A percentile compares a stretch with the other conserved stretches of the same genome.
Conservation (phyloP, 2,329 filamentous ascomycete genomes). For the Alternaria arbusti region DNA sequence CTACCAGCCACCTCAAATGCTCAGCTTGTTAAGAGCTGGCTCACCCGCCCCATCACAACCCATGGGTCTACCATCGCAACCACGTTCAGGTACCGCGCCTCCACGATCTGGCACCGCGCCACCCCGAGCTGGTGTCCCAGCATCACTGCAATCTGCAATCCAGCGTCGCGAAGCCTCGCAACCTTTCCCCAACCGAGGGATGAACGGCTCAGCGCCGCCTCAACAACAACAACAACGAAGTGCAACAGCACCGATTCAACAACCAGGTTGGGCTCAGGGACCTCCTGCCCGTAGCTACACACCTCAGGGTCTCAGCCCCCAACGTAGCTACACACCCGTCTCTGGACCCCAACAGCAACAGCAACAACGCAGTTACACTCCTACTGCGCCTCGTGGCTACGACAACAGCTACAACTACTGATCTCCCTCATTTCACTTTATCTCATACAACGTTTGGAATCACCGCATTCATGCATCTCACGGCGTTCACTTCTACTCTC, state of each 20-base stretch:
- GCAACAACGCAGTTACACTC: background rate
- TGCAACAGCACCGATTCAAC: constrained; percentile 43
- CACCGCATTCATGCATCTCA: constrained; percentile 15
- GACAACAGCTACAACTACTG: constrained; percentile 25
- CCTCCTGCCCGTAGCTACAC: constrained; percentile 9
- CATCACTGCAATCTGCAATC: constrained; percentile 44
- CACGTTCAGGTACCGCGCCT: constrained; percentile 28
- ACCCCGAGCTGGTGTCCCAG: constrained; percentile 41
- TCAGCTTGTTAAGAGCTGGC: constrained; percentile 32
- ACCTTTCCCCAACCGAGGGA: constrained; percentile 37
- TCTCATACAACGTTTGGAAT: constrained; percentile 9
- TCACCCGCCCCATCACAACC: constrained; percentile 35
- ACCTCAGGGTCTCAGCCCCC: constrained; percentile 6
- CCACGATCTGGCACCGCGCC: constrained; percentile 34
- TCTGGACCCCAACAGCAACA: constrained; percentile 2
- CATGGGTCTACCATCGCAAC: constrained; percentile 26
- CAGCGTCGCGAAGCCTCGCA: constrained; percentile 46
- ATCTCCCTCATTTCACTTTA: constrained; percentile 8
- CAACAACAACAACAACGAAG: constrained; percentile 45
- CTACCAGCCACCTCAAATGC: constrained; percentile 34
- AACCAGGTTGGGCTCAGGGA: constrained; percentile 33
- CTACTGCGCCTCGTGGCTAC: constrained; percentile 16
- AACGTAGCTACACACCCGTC: constrained; percentile 16
- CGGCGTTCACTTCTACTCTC: constrained; percentile 25
- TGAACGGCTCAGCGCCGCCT: constrained; percentile 23